Evolutionary conservation across 805 yeast species (phyloP).

Genomic region (Ogataea paradorogensis): DNA sequence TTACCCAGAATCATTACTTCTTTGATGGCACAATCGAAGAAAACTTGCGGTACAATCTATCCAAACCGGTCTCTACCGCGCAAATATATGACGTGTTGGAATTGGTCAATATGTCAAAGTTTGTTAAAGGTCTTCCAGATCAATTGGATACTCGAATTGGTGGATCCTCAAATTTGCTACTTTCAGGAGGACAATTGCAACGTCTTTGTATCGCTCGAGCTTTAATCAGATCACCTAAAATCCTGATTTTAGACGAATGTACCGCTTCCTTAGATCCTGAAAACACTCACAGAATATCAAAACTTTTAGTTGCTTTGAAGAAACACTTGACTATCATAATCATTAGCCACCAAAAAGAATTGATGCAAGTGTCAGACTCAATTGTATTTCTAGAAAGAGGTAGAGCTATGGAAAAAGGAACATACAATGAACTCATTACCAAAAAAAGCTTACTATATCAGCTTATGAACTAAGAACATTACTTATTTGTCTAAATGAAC

Average conservation of each 20-base stretch:
- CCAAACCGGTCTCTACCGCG: slow-evolving; percentile 20
- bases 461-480: slow-evolving; percentile 1
- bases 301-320: slow-evolving; percentile 41
- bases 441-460: slow-evolving; percentile 1
- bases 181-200: slow-evolving; percentile 93
- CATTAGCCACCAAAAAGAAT: slow-evolving; percentile 70
- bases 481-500: slow-evolving; percentile 41
- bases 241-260: slow-evolving; percentile 82
- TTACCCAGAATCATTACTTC: slow-evolving; percentile 70
- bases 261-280: slow-evolving; percentile 81
- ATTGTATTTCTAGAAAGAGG: slow-evolving; percentile 52
- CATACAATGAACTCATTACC: slow-evolving; percentile 8
- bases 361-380: slow-evolving; percentile 58
- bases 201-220: slow-evolving; percentile 84
- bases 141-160: slow-evolving; percentile 62
- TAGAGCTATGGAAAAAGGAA: slow-evolving; percentile 43
- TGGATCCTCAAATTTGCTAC: slow-evolving; percentile 38
- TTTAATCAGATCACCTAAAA: slow-evolving; percentile 58
- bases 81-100: slow-evolving; percentile 41
- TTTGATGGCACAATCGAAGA: slow-evolving; percentile 73
- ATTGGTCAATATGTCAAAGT: slow-evolving; percentile 50
- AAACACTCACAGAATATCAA: slow-evolving; percentile 49
- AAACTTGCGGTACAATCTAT: slow-evolving; percentile 64
- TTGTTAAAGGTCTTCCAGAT: slow-evolving; percentile 51
- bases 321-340: slow-evolving; percentile 45